Evolutionary conservation across 495 filamentous ascomycete species (phyloP).

Genomic region (Astrothelium subdiscretum): DNA sequence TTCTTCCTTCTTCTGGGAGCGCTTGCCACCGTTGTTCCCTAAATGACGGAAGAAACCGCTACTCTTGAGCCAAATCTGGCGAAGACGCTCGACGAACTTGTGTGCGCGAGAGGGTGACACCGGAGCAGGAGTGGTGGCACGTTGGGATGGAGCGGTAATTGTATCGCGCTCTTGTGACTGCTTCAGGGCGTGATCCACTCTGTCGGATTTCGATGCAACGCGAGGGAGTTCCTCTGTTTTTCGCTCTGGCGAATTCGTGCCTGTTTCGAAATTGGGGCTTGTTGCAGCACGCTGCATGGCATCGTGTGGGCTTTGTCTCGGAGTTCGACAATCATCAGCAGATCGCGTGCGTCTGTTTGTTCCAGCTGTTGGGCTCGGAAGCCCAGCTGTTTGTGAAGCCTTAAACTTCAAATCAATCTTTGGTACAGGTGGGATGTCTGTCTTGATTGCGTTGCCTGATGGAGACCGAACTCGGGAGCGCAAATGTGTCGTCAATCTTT

Average conservation of each 20-base stretch:
- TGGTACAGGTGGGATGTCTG: not conserved
- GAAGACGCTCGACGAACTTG: not conserved
- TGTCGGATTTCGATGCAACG: not conserved
- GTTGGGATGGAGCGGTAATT: not conserved
- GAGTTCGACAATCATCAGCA: not conserved
- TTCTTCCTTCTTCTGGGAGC: not conserved
- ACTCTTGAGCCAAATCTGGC: not conserved
- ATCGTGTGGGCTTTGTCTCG: not conserved
- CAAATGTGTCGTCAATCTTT: not conserved
- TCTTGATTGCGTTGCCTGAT: not conserved
- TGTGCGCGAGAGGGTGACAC: not conserved
- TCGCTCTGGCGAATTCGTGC: not conserved
- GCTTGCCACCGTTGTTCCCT: not conserved
- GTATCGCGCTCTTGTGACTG: not conserved
- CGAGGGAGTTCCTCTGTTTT: not conserved
- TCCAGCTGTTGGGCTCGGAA: not conserved
- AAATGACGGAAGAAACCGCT: not conserved
- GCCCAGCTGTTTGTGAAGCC: not conserved
- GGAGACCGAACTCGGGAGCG: not conserved
- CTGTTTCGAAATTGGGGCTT: not conserved
- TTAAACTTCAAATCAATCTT: not conserved
- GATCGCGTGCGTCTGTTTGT: not conserved
- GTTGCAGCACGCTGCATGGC: not conserved
- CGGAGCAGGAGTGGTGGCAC: not conserved
- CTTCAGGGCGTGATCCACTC: not conserved